phyloP scores from a whole-genome alignment of 345 rosid species.

The Gossypium mustelinum region DNA sequence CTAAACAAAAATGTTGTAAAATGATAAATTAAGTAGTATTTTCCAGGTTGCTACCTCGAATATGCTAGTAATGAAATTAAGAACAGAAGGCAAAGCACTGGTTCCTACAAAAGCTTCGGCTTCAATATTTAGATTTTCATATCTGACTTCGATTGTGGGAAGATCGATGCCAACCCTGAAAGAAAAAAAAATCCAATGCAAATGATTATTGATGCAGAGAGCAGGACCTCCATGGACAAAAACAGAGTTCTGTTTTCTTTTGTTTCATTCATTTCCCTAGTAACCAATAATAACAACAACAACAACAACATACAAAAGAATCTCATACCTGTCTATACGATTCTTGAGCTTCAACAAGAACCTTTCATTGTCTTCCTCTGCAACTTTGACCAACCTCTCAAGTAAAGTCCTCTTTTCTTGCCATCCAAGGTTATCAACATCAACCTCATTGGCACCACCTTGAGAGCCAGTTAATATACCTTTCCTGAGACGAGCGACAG shows the following conservation, averaged over 20 bases:
- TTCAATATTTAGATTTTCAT: conserved; percentile 41
- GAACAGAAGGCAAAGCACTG: conserved; percentile 44
- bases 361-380: conserved; percentile 43
- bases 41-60: conserved; percentile 34
- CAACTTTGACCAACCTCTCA: conserved; percentile 30
- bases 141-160: conserved; percentile 51
- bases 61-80: conserved; percentile 25
- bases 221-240: neutral
- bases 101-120: conserved; percentile 42
- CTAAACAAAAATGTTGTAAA: neutral
- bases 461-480: conserved; percentile 28
- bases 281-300: too few species aligned
- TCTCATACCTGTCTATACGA: conserved; percentile 26
- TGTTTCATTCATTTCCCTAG: neutral
- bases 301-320: too few species aligned
- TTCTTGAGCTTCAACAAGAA: conserved; percentile 33
- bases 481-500: conserved; percentile 37
- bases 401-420: conserved; percentile 33
- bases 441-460: conserved; percentile 28
- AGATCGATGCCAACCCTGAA: conserved; percentile 46
- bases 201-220: neutral
- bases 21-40: neutral
- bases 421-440: conserved; percentile 31
- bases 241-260: neutral
- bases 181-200: neutral